phyloP scores from a whole-genome alignment of 1,284 basidiomycete species.

The Chiua sp. region DNA sequence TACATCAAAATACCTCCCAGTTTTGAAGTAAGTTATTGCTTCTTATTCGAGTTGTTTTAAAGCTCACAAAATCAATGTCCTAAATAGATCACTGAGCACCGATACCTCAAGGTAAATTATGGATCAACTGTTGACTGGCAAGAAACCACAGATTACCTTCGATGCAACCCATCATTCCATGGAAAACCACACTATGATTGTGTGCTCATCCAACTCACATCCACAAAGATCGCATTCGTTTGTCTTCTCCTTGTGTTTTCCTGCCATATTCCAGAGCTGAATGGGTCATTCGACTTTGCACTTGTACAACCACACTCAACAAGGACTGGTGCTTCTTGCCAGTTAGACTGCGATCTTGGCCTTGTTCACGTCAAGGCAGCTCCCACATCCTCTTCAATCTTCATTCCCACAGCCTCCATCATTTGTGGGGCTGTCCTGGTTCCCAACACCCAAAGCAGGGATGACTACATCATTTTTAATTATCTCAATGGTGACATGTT shows the following conservation, averaged over 20 bases:
- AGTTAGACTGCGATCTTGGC: background rate
- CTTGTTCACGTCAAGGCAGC: no score
- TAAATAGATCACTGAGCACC: background rate
- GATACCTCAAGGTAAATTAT: background rate
- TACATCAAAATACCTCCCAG: background rate
- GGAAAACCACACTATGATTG: no score
- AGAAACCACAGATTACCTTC: background rate
- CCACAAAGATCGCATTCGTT: no score
- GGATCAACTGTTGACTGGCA: conserved; percentile 2
- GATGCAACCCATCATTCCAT: no score
- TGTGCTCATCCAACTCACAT: no score
- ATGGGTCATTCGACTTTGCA: background rate
- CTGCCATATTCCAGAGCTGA: no score
- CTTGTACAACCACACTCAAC: background rate
- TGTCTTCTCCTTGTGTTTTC: no score
- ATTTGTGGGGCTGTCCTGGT: background rate
- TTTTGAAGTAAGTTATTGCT: background rate
- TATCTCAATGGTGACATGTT: conserved; percentile 1
- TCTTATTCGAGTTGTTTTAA: no score
- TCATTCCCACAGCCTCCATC: conserved; percentile 3
- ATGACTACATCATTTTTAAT: background rate
- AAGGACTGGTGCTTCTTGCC: background rate
- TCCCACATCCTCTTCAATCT: background rate
- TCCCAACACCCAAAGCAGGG: background rate
- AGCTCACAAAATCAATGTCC: no score